Evolutionary conservation across 2,329 filamentous ascomycete genomes (phyloP), one percentile per base, ranked within the genome.

Genomic region (Colletotrichum acutatum): DNA sequence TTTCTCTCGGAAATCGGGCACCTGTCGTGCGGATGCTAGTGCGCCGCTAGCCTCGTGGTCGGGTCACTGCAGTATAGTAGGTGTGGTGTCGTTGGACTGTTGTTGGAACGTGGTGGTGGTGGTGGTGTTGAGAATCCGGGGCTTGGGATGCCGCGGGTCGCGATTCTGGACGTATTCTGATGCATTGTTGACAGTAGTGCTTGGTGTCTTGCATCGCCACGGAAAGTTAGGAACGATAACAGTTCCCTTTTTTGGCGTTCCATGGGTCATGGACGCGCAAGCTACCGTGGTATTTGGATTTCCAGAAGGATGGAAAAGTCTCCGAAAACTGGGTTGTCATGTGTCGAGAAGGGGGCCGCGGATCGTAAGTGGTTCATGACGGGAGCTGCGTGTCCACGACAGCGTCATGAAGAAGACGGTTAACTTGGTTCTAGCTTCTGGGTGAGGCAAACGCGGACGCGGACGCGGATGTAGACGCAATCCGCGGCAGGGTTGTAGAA

Each of bases 1-100:
- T 63, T 22, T 24, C 58, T 30, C 64, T 68, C 42, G 58, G 53
- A 28, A 64, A 59, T 49, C 59, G 66, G 70, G 66, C 70, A 60
- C 34, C 53, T 59, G 57, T 26, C 28, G 30, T 49, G 8, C 30
- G 46, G 53, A 64, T n/a, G 52, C 52, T 49, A 69, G 54, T 64
- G 24, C 24, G 37, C 34, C 63, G 12, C 14, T 30, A 22, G 28
- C 37, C 59, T 32, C 59, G 19, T 32, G 30, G 19, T 63, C 32
- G 4, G 58, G 37, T 42, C 37, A 42, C 37, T 19, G 16, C 37
- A 16, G 34, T 46, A 34, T 8, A 49, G 37, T 6, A 26, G 22
- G 59, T 22, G 19, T 22, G n/a, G 16, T 57, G 54, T 30, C 14
- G 19, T 11, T 26, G 22, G 9, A 19, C 24, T 8, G 4, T 8